phyloP scores from a whole-genome alignment of 306 rosid species.

The Ormosia semicastrata region DNA sequence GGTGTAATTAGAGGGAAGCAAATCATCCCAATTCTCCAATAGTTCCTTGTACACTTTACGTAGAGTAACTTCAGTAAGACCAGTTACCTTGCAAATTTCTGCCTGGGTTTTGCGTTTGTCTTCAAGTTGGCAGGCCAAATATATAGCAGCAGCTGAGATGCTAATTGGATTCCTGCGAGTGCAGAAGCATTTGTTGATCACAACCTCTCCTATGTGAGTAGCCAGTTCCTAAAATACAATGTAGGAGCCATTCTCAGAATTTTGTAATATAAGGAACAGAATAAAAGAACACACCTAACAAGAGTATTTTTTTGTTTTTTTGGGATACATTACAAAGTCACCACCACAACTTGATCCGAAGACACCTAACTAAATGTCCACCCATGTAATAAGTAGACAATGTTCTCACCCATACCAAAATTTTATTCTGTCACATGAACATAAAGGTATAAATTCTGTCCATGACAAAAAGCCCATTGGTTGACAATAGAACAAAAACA shows the following conservation, averaged over 20 bases:
- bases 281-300: background rate
- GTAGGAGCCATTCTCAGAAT: slow-evolving; percentile 18
- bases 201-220: slow-evolving; percentile 95
- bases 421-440: background rate
- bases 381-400: background rate
- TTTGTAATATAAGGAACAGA: background rate
- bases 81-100: slow-evolving; percentile 95
- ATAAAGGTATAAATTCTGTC: background rate
- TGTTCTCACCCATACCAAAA: background rate
- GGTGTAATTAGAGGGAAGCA: slow-evolving; percentile 90
- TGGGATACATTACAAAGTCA: background rate
- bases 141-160: slow-evolving; percentile 95
- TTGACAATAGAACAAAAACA: background rate
- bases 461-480: background rate
- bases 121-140: slow-evolving; percentile 98
- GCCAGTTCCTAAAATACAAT: slow-evolving; percentile 71
- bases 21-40: slow-evolving; percentile 98
- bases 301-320: background rate
- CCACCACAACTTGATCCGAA: background rate
- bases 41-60: slow-evolving; percentile 94
- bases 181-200: slow-evolving; percentile 99
- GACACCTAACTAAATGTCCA: background rate
- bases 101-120: slow-evolving; percentile 98
- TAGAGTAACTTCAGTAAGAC: slow-evolving; percentile 94
- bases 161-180: slow-evolving; percentile 95